A percentile compares a stretch with the other conserved stretches of the same genome.
These are phyloP conservation scores for Thraustochytrium sp. DNA, from an alignment of 352 stramenopile genomes.

Conservation along the genomic window DNA sequence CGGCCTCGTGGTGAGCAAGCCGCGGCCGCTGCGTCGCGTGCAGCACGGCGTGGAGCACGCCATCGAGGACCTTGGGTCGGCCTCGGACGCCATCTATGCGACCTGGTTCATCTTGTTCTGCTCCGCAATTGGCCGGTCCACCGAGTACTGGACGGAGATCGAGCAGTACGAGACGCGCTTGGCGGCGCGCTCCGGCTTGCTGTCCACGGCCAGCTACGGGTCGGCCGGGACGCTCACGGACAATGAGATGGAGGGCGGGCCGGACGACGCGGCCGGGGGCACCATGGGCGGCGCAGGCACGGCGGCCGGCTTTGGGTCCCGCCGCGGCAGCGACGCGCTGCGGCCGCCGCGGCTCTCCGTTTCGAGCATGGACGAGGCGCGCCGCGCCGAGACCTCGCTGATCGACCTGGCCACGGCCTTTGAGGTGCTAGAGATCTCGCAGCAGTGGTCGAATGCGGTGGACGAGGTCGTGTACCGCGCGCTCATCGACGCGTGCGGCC, in stretches of 20 bases:
- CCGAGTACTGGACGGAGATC: neutral
- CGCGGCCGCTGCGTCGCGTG: neutral
- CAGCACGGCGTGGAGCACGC: neutral
- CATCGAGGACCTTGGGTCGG: neutral
- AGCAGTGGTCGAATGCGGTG: slow-evolving; percentile 56
- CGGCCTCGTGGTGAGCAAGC: neutral
- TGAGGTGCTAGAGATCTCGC: slow-evolving; percentile 66
- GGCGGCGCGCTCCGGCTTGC: neutral
- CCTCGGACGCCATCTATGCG: slow-evolving; percentile 46
- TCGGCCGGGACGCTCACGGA: neutral
- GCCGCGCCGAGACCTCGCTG: slow-evolving; percentile 46
- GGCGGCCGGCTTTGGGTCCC: too few species aligned
- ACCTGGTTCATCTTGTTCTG: slow-evolving; percentile 50
- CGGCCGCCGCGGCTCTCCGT: neutral
- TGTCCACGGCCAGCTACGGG: neutral
- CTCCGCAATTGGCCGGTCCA: slow-evolving; percentile 46
- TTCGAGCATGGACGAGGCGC: slow-evolving; percentile 45
- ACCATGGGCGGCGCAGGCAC: too few species aligned
- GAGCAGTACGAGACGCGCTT: neutral
- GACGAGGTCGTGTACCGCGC: slow-evolving; percentile 62
- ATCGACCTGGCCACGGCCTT: slow-evolving; percentile 60
- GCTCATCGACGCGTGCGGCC: slow-evolving; percentile 63
- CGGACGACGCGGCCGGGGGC: neutral
- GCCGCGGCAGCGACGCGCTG: neutral
- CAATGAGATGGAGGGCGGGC: neutral